phyloP scores from a whole-genome alignment of 495 filamentous ascomycete genomes.

The Rhypophila decipiens region DNA sequence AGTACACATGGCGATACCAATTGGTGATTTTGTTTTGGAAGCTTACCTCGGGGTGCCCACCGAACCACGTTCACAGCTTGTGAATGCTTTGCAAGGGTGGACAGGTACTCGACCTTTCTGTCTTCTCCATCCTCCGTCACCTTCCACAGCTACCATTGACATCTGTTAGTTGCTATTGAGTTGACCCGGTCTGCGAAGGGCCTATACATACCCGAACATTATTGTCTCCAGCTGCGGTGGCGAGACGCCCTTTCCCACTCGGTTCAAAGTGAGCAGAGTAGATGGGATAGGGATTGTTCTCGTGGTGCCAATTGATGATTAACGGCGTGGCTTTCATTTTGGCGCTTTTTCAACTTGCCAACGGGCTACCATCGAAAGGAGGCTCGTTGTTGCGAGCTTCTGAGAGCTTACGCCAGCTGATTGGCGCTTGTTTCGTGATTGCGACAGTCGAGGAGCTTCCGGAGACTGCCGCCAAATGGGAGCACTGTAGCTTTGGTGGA shows the following conservation, averaged over 20 bases:
- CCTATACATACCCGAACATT: conserved; percentile 77
- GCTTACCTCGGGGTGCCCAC: conserved; percentile 81
- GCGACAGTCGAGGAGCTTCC: not conserved
- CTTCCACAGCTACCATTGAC: conserved; percentile 74
- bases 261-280: conserved; percentile 96
- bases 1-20: no score
- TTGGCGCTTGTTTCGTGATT: no score
- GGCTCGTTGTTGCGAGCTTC: no score
- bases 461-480: not conserved
- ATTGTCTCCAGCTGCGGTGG: conserved; percentile 93
- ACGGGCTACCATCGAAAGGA: conserved; percentile 8
- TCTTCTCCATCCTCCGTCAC: conserved; percentile 82
- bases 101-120: conserved; percentile 80
- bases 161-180: conserved; percentile 5
- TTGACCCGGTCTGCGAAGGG: not conserved
- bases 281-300: conserved; percentile 79
- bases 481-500: not conserved
- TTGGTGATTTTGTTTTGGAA: not conserved
- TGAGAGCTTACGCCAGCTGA: no score
- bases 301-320: conserved; percentile 94
- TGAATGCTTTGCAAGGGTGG: conserved; percentile 85
- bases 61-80: conserved; percentile 98
- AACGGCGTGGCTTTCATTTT: conserved; percentile 87
- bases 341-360: conserved; percentile 14
- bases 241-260: conserved; percentile 84